phyloP scores from a whole-genome alignment of 179 eudicot species.

The Camellia oleifera region DNA sequence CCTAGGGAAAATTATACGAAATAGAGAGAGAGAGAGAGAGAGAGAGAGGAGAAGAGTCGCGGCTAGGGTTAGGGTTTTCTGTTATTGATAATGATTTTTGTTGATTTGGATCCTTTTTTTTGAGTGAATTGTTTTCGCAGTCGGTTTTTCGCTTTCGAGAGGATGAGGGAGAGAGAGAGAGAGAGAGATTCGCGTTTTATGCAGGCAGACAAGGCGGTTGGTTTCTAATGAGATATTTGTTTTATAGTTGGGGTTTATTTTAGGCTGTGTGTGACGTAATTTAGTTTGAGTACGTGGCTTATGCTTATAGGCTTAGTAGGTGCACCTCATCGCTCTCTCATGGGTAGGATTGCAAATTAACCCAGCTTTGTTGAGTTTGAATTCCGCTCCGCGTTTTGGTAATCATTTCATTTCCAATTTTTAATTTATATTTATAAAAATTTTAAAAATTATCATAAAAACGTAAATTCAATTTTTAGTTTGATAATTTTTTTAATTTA shows the following conservation, averaged over 20 bases:
- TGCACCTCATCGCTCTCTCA: no score
- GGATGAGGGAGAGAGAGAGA: slow-evolving; percentile 36
- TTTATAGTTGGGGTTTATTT: not conserved
- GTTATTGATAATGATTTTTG: slow-evolving; percentile 28
- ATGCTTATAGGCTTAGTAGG: no score
- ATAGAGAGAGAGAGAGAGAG: not conserved
- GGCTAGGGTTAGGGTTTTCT: slow-evolving; percentile 60
- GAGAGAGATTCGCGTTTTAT: slow-evolving; percentile 19
- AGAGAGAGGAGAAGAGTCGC: not conserved
- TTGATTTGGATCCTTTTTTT: slow-evolving; percentile 37
- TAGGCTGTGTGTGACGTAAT: not conserved
- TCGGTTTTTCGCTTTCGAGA: slow-evolving; percentile 31
- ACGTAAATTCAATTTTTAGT: no score
- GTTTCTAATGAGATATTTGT: not conserved
- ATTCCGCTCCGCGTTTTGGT: no score
- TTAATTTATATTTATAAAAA: no score
- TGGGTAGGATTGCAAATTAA: no score
- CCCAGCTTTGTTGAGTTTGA: no score
- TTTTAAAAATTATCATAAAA: no score
- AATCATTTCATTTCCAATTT: no score
- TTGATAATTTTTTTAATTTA: no score
- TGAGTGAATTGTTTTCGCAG: slow-evolving; percentile 16
- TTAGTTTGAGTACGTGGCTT: no score
- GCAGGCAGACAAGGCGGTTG: slow-evolving; percentile 18
- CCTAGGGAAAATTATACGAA: not conserved